phyloP scores from a whole-genome alignment of 1,139 yeast genomes.

The Dujonia santamariae region DNA sequence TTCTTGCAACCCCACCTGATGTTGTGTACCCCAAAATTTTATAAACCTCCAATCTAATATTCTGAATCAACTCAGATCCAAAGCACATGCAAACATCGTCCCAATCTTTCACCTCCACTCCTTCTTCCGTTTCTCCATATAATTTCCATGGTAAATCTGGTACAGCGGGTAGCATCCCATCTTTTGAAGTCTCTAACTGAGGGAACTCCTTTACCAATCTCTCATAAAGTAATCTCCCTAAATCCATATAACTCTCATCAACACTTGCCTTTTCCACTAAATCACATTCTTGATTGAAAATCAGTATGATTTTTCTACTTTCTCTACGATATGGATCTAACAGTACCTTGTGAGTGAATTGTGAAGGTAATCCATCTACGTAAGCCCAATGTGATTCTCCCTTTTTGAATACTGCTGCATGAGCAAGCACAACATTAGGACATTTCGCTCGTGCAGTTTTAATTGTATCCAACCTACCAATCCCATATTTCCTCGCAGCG shows the following conservation, averaged over 20 bases:
- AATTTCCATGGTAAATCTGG: conserved; percentile 43
- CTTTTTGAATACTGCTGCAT: conserved; percentile 89
- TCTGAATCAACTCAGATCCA: conserved; percentile 58
- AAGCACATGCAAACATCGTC: conserved; percentile 71
- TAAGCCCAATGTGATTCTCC: conserved; percentile 87
- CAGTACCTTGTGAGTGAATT: conserved; percentile 70
- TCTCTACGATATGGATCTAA: conserved; percentile 90
- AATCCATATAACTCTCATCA: conserved; percentile 86
- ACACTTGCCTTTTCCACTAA: conserved; percentile 90
- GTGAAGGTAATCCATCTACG: conserved; percentile 36
- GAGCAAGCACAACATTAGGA: conserved; percentile 72
- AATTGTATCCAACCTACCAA: conserved; percentile 71
- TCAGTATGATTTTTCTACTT: conserved; percentile 70
- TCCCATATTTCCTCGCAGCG: conserved; percentile 83
- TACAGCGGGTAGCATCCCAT: conserved; percentile 44
- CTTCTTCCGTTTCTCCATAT: conserved; percentile 1
- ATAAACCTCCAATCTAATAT: conserved; percentile 52
- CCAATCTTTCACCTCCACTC: conserved; percentile 60
- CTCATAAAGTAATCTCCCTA: conserved; percentile 49
- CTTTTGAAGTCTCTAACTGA: conserved; percentile 17
- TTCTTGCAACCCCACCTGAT: conserved; percentile 82
- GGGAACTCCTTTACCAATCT: conserved; percentile 27
- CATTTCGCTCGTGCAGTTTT: conserved; percentile 71
- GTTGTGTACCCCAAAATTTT: conserved; percentile 73
- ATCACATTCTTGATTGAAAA: conserved; percentile 57